Base-by-base conservation (phyloP, 1,284 basidiomycete species). In the Leccinum insolens region DNA sequence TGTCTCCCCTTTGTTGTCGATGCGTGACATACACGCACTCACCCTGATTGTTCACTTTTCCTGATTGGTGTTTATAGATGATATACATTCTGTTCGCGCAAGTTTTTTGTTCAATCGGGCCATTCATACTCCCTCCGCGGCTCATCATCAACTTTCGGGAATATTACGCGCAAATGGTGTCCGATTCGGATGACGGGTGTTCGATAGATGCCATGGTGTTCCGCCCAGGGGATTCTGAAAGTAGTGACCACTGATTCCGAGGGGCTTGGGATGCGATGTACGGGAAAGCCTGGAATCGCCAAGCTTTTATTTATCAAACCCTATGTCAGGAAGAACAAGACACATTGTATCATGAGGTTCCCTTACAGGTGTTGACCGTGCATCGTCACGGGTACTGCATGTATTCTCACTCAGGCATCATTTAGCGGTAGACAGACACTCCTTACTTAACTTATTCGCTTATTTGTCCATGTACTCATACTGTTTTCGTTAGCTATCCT, bases 101-200 rank as follows among this genome's bases (percentile, higher is more conserved):
- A 28, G 25, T 52, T 2, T 66, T 68, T 22, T 46, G 37, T 20
- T 52, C 63, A 7, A 44, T 69, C 22, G 68, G 63, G 2, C 64
- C 64, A 7, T 63, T 64, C 60, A 57, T 70, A 12, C 62, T 64
- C 39, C 62, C 68, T 14, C 65, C 69, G 9, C 68, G 62, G 3
- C 67, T 70, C 59, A 55, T 70, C 25, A 39, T 70, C 64, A 66
- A 64, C 49, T 69, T 70, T 39, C 68, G 68, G 17, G 41, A 61
- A 25, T 34, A 64, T 22, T 65, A 63, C 62, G 62, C 39, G 15
- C 31, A 64, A 15, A 37, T 64, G 7, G 64, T 69, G 12, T 44
- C 31, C 3, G 25, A 62, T 20, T 69, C 69, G 2, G 59, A 69
- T 49, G 39, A 55, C 11, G 68, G 62, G 44, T 31, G 52, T 15